Percentiles rank a stretch among this genome's conserved stretches.
Conservation (phyloP, 75 land plant species). For the Chamaecyparis obtusa region DNA sequence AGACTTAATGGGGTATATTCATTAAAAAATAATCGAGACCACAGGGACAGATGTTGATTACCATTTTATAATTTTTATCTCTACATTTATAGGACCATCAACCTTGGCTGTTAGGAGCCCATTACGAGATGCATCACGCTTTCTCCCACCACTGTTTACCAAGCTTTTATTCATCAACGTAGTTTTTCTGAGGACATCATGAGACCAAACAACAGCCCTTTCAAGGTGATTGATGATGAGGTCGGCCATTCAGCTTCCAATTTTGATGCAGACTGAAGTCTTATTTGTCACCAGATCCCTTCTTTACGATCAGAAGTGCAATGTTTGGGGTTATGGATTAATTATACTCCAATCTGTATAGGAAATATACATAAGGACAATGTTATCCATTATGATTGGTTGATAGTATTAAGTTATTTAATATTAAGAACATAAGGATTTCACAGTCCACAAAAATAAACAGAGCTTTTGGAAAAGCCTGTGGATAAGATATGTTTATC, state of each 20-base stretch:
- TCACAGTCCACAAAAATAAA: too few species aligned
- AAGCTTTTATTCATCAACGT: neutral
- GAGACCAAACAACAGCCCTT: neutral
- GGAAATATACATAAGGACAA: neutral
- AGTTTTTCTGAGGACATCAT: neutral
- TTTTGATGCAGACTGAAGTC: neutral
- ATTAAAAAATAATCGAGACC: neutral
- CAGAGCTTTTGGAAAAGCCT: too few species aligned
- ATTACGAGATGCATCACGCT: neutral
- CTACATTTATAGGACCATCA: neutral
- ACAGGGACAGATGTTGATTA: neutral
- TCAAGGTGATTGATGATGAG: neutral
- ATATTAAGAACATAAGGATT: too few species aligned
- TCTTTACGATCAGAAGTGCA: neutral
- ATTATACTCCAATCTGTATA: neutral
- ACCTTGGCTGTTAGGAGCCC: neutral
- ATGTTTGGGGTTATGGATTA: neutral
- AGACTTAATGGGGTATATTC: too few species aligned
- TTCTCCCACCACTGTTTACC: neutral
- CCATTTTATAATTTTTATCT: neutral
- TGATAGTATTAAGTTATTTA: too few species aligned
- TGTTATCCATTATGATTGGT: neutral
- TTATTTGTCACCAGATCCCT: neutral
- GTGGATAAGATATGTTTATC: too few species aligned
- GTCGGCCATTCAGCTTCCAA: neutral